Conservation (phyloP, 2,329 filamentous ascomycete species). For the Thermothelomyces thermophilus region DNA sequence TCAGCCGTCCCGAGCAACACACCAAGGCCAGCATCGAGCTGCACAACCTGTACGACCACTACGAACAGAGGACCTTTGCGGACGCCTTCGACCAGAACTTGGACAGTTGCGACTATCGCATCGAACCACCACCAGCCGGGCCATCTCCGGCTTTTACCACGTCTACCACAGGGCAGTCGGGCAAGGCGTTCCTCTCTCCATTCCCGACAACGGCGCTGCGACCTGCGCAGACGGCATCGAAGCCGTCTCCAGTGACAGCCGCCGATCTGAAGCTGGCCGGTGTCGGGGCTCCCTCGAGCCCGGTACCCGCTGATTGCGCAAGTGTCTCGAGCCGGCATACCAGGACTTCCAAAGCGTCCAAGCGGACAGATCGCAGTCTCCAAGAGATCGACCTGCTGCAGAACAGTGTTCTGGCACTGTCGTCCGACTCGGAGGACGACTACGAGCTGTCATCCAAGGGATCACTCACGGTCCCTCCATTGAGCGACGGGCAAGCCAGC, state of each 20-base stretch:
- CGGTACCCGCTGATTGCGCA: slow-evolving; percentile 37
- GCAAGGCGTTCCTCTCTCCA: slow-evolving; percentile 17
- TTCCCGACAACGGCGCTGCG: slow-evolving; percentile 12
- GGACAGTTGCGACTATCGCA: not conserved
- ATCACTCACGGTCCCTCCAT: slow-evolving; percentile 28
- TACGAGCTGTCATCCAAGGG: slow-evolving; percentile 30
- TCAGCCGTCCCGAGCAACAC: slow-evolving; percentile 3
- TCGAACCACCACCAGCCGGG: slow-evolving; percentile 5
- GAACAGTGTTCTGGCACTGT: slow-evolving; percentile 50
- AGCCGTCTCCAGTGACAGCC: slow-evolving; percentile 16
- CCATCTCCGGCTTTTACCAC: slow-evolving; percentile 12
- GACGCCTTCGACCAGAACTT: slow-evolving; percentile 32
- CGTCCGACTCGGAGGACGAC: slow-evolving; percentile 51
- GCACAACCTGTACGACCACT: slow-evolving; percentile 50
- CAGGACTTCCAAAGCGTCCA: slow-evolving; percentile 48
- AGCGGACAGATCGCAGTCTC: slow-evolving; percentile 42
- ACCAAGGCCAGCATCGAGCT: slow-evolving; percentile 34
- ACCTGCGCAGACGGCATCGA: slow-evolving; percentile 7
- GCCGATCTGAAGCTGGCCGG: slow-evolving; percentile 27
- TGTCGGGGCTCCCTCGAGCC: slow-evolving; percentile 26
- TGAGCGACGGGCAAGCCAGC: slow-evolving; percentile 23
- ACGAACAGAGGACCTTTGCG: slow-evolving; percentile 50
- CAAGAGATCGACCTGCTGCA: slow-evolving; percentile 46
- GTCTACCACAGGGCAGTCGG: slow-evolving; percentile 8
- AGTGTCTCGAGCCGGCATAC: slow-evolving; percentile 52